phyloP scores from a whole-genome alignment of 2,329 filamentous ascomycete species.

The Apiospora malaysiana region DNA sequence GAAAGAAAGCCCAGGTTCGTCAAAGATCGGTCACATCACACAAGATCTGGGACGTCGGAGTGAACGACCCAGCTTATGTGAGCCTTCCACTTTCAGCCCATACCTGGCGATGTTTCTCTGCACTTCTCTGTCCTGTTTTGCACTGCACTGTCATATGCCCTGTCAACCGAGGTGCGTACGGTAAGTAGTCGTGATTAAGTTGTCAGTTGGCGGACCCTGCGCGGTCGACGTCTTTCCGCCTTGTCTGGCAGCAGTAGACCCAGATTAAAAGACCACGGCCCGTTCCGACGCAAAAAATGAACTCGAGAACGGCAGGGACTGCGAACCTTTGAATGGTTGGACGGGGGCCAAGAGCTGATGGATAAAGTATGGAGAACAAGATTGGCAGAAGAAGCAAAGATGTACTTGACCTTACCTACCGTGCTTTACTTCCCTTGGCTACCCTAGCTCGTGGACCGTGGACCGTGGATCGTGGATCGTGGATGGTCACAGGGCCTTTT shows the following conservation, averaged over 20 bases:
- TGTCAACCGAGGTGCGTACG: no score
- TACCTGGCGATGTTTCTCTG: background rate
- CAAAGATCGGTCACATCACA: slow-evolving; percentile 50
- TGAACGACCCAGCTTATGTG: slow-evolving; percentile 35
- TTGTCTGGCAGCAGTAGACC: slow-evolving; percentile 8
- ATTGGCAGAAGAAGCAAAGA: slow-evolving; percentile 2
- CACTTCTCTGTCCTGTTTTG: background rate
- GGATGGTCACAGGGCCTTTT: background rate
- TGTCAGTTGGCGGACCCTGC: slow-evolving; percentile 27
- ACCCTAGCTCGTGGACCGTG: no score
- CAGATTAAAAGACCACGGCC: slow-evolving; percentile 30
- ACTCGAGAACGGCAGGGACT: slow-evolving; percentile 22
- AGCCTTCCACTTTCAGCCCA: slow-evolving; percentile 40
- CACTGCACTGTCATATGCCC: no score
- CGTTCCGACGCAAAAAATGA: slow-evolving; percentile 34
- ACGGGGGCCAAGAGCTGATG: no score
- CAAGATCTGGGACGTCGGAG: slow-evolving; percentile 54
- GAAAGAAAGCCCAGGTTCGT: background rate
- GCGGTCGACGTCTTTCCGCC: background rate
- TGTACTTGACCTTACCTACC: no score
- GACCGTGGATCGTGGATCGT: no score
- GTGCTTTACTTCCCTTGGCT: no score
- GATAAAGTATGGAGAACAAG: background rate
- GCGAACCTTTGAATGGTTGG: background rate
- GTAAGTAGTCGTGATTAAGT: background rate